phyloP scores from a whole-genome alignment of 2,329 filamentous ascomycete species.

The Lachnellula subtilissima region DNA sequence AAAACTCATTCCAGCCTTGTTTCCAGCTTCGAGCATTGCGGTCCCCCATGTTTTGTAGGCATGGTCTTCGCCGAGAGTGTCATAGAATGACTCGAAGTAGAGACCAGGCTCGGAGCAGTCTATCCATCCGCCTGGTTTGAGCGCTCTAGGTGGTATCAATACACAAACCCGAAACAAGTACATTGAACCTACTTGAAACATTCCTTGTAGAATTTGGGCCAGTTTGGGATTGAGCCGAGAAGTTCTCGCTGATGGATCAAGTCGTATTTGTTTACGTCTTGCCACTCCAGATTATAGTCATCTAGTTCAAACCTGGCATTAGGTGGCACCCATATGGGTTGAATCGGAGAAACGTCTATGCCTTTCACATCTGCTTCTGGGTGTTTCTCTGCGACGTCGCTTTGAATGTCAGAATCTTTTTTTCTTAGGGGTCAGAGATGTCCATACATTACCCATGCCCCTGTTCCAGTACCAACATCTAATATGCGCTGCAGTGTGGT shows the following conservation, averaged over 20 bases:
- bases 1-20: conserved; percentile 15
- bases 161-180: neutral
- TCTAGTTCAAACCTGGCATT: conserved; percentile 62
- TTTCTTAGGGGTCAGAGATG: neutral
- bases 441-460: conserved; percentile 17
- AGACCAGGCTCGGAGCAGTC: conserved; percentile 15
- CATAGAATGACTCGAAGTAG: conserved; percentile 12
- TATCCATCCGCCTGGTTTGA: conserved; percentile 17
- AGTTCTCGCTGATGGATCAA: conserved; percentile 27
- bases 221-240: conserved; percentile 13
- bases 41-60: conserved; percentile 14
- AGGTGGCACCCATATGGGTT: conserved; percentile 50
- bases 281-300: conserved; percentile 46
- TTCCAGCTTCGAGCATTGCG: conserved; percentile 13
- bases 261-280: conserved; percentile 29
- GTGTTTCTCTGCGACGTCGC: conserved; percentile 43
- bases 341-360: conserved; percentile 52
- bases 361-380: conserved; percentile 44
- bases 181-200: conserved; percentile 8
- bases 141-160: conserved; percentile 5
- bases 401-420: neutral
- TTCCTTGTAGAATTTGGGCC: conserved; percentile 12
- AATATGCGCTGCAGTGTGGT: conserved; percentile 11
- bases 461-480: conserved; percentile 19
- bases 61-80: conserved; percentile 6